These are phyloP conservation scores for Dendrocalamus sinicus DNA, from an alignment of 176 grass and related monocot species.

Conservation along the genomic window DNA sequence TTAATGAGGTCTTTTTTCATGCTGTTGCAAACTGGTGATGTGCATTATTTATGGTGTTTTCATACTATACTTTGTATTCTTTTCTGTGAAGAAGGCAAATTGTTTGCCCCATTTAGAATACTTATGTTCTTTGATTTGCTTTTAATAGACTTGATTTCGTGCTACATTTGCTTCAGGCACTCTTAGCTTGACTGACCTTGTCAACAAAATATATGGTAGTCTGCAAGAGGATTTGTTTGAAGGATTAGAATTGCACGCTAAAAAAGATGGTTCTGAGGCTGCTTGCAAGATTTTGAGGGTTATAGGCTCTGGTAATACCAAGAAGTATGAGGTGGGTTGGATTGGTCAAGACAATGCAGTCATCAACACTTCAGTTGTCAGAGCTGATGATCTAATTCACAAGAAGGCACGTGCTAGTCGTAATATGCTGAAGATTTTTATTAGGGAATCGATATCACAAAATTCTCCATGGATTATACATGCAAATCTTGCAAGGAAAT, in stretches of 20 bases:
- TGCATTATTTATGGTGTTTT: background rate
- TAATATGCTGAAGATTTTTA: constrained; percentile 69
- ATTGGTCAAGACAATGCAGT: constrained; percentile 67
- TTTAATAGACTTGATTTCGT: constrained; percentile 19
- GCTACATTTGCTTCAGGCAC: constrained; percentile 63
- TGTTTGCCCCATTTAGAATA: constrained; percentile 14
- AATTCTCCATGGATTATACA: constrained; percentile 79
- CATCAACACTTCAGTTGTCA: constrained; percentile 58
- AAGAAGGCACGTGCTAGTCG: constrained; percentile 66
- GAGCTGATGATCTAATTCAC: constrained; percentile 62
- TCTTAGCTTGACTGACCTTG: constrained; percentile 67
- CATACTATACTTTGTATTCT: background rate
- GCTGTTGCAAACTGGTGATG: constrained; percentile 14
- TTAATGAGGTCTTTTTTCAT: background rate
- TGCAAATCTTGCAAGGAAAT: constrained; percentile 72
- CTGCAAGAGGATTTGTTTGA: constrained; percentile 66
- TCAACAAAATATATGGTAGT: constrained; percentile 65
- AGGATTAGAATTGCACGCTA: constrained; percentile 78
- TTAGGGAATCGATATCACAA: constrained; percentile 69
- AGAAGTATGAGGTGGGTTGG: constrained; percentile 76
- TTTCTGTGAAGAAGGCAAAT: background rate
- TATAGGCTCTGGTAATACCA: constrained; percentile 50
- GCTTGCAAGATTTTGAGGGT: constrained; percentile 84
- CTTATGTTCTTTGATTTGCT: constrained; percentile 16
- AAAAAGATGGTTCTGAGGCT: constrained; percentile 59